These are phyloP conservation scores for Aspergillus ostianus DNA, from an alignment of 495 filamentous ascomycete species.

Conservation along the genomic window DNA sequence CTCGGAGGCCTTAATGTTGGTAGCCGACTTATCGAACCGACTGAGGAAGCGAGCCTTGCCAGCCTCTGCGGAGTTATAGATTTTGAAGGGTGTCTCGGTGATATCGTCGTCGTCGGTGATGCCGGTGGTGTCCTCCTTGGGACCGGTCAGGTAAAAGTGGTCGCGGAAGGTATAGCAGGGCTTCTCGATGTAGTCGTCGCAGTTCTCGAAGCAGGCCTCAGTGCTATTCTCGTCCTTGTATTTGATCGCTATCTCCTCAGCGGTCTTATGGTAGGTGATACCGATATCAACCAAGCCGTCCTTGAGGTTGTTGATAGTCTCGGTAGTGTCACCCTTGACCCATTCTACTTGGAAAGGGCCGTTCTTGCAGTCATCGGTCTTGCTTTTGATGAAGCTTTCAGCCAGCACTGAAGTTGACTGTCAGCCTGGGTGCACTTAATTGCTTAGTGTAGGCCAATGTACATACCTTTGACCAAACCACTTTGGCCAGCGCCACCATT, in stretches of 20 bases:
- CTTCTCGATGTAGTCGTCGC: background rate
- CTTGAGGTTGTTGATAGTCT: constrained; percentile 39
- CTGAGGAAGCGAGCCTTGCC: constrained; percentile 36
- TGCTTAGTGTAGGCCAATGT: background rate
- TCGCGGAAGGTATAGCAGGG: constrained; percentile 36
- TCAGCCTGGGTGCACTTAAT: background rate
- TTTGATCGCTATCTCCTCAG: constrained; percentile 39
- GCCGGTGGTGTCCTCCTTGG: constrained; percentile 30
- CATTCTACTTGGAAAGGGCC: constrained; percentile 36
- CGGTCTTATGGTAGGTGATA: constrained; percentile 40
- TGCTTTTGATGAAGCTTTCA: constrained; percentile 34
- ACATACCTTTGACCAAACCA: constrained; percentile 32
- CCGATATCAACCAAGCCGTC: constrained; percentile 33
- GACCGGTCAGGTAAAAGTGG: constrained; percentile 40
- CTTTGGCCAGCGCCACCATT: constrained; percentile 42
- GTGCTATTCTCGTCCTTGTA: constrained; percentile 12
- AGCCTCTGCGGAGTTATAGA: constrained; percentile 27
- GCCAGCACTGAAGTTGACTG: constrained; percentile 28
- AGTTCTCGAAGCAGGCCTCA: constrained; percentile 7
- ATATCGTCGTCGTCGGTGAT: constrained; percentile 22
- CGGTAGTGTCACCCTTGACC: constrained; percentile 42
- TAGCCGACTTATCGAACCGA: constrained; percentile 46
- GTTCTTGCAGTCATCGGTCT: constrained; percentile 21
- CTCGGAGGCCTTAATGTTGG: constrained; percentile 47
- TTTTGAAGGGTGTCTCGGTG: constrained; percentile 26